A percentile compares a stretch with the other conserved stretches of the same genome.
Conservation (phyloP, 1,284 basidiomycete genomes). For the Neolentinus lepideus region DNA sequence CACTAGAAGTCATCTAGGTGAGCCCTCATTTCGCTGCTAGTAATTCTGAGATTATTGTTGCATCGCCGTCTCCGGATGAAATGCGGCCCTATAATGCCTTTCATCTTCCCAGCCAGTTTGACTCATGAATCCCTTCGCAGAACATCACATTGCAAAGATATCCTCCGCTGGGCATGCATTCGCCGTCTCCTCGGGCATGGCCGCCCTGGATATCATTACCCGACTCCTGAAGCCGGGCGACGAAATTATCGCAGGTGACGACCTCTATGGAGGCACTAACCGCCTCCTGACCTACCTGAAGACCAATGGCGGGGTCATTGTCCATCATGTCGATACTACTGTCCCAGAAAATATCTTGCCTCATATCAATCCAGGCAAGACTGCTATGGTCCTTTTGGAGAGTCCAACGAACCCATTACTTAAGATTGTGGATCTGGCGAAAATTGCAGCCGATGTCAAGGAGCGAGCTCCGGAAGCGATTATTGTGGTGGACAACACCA, state of each 20-base stretch:
- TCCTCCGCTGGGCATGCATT: conserved; percentile 87
- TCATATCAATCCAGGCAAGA: conserved; percentile 64
- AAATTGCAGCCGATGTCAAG: conserved; percentile 78
- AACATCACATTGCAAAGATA: conserved; percentile 93
- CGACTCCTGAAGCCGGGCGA: conserved; percentile 92
- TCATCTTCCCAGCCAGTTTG: neutral
- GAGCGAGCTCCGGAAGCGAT: conserved; percentile 76
- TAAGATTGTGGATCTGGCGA: conserved; percentile 89
- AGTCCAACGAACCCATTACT: conserved; percentile 97
- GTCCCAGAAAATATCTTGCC: conserved; percentile 57
- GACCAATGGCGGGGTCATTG: conserved; percentile 82
- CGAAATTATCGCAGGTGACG: conserved; percentile 94
- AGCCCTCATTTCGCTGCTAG: conserved; percentile 20
- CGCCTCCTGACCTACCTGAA: conserved; percentile 90
- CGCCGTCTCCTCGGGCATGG: conserved; percentile 96
- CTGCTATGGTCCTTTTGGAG: conserved; percentile 92
- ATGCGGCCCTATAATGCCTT: neutral
- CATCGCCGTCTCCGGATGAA: neutral
- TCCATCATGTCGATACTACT: conserved; percentile 95
- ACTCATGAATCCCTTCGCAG: conserved; percentile 29
- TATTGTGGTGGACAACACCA: conserved; percentile 96
- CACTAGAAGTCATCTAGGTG: conserved; percentile 89
- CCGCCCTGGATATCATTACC: conserved; percentile 92
- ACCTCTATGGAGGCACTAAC: conserved; percentile 97
- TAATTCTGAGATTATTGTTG: neutral